Percentiles rank a stretch among this genome's conserved stretches.
Conservation (phyloP, 805 yeast genomes). For the Saccharomycopsis fodiens region DNA sequence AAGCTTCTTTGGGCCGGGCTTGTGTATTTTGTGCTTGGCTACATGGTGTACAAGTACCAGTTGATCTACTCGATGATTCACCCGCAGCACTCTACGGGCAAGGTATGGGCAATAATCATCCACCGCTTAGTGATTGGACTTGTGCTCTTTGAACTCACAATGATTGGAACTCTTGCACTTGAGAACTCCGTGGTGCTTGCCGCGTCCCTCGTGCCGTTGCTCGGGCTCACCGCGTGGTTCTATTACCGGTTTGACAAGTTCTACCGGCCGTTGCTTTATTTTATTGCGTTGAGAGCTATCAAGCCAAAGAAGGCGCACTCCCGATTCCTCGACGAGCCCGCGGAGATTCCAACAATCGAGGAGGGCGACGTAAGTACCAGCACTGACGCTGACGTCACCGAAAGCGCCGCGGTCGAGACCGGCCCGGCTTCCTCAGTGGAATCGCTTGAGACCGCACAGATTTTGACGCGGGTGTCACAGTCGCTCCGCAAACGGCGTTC, state of each 20-base stretch:
- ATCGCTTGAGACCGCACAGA: constrained; percentile 7
- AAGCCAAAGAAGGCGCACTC: constrained; percentile 22
- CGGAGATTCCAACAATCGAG: constrained; percentile 1
- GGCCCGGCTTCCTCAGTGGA: constrained; percentile 3
- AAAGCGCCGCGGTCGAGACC: neutral
- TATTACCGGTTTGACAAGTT: constrained; percentile 45
- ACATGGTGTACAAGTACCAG: constrained; percentile 55
- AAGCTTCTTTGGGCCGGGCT: constrained; percentile 53
- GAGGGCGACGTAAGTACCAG: constrained; percentile 4
- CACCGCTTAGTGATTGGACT: constrained; percentile 48
- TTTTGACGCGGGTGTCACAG: constrained; percentile 2
- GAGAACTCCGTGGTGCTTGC: constrained; percentile 49
- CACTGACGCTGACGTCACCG: neutral
- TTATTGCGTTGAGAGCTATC: constrained; percentile 54
- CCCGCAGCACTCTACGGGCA: constrained; percentile 60
- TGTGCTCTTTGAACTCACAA: constrained; percentile 49
- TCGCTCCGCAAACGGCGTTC: constrained; percentile 28
- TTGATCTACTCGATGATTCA: constrained; percentile 54
- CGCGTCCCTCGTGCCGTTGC: constrained; percentile 40
- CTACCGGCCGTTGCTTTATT: constrained; percentile 45
- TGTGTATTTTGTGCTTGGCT: constrained; percentile 48
- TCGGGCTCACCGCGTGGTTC: constrained; percentile 38
- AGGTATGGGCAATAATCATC: constrained; percentile 59
- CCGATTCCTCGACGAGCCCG: neutral
- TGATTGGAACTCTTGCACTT: constrained; percentile 56